Evolutionary conservation across 2,329 filamentous ascomycete species (phyloP).

Genomic region (Elsinoe fawcettii): DNA sequence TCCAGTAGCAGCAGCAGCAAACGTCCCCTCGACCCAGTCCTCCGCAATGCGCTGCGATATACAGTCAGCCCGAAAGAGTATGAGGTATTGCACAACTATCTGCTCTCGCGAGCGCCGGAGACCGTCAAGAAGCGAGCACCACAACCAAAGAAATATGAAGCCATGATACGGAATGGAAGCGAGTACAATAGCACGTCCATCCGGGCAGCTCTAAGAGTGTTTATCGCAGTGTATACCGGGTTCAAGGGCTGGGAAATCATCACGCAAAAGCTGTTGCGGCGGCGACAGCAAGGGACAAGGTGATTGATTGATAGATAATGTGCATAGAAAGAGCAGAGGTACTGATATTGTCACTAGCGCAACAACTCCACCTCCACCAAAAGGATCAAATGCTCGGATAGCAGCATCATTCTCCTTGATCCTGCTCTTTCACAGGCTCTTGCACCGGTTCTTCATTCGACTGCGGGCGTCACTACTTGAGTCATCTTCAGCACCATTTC

Average conservation of each 20-base stretch:
- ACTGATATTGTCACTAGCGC: neutral
- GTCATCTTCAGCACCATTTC: conserved; percentile 69
- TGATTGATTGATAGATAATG: neutral
- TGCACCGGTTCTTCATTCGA: conserved; percentile 81
- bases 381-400: conserved; percentile 58
- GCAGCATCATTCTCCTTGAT: conserved; percentile 79
- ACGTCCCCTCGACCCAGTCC: conserved; percentile 54
- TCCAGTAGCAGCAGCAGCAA: conserved; percentile 14
- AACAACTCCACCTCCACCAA: conserved; percentile 15
- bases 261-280: conserved; percentile 26
- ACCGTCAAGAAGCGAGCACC: conserved; percentile 46
- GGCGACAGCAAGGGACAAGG: neutral
- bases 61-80: conserved; percentile 80
- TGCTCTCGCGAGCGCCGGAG: conserved; percentile 63
- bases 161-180: conserved; percentile 37
- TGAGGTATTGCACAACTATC: conserved; percentile 71
- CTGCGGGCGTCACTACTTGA: conserved; percentile 71
- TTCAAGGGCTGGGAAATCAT: conserved; percentile 43
- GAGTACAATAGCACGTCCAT: conserved; percentile 43
- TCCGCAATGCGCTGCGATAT: conserved; percentile 80
- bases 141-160: conserved; percentile 45
- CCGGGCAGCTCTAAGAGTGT: conserved; percentile 39
- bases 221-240: conserved; percentile 35
- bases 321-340: neutral
- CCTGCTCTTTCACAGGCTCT: conserved; percentile 76